Conservation (phyloP, 768 basidiomycete genomes). For the Mycena leptocephala region DNA sequence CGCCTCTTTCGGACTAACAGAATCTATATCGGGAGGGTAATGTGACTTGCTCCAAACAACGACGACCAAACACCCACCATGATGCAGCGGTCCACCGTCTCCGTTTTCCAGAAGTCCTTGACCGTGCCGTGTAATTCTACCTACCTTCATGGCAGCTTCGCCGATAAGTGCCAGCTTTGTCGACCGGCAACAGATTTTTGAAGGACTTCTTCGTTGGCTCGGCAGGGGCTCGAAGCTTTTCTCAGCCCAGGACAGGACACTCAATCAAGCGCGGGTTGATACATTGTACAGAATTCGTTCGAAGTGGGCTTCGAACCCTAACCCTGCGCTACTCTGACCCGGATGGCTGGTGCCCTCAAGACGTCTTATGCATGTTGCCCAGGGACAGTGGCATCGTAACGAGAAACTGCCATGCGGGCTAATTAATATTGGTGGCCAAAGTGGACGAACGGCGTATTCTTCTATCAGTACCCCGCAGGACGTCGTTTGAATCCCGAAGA, state of each 20-base stretch:
- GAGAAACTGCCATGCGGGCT: not conserved
- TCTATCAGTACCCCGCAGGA: not conserved
- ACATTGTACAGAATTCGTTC: not conserved
- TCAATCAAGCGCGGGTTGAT: not conserved
- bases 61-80: not conserved
- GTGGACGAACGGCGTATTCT: not conserved
- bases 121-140: too few species aligned
- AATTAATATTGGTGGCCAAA: not conserved
- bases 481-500: not conserved
- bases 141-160: too few species aligned
- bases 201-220: too few species aligned
- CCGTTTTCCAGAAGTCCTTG: not conserved
- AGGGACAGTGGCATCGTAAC: too few species aligned
- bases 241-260: not conserved
- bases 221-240: too few species aligned
- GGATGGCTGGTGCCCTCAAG: too few species aligned
- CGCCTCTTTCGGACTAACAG: not conserved
- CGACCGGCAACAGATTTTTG: too few species aligned
- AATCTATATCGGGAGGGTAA: not conserved
- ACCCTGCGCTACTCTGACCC: not conserved
- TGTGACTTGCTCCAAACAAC: not conserved
- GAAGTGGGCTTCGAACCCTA: not conserved
- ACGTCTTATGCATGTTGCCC: too few species aligned
- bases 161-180: too few species aligned
- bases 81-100: too few species aligned